phyloP scores from a whole-genome alignment of 345 rosid species.

The Aegle marmelos region DNA sequence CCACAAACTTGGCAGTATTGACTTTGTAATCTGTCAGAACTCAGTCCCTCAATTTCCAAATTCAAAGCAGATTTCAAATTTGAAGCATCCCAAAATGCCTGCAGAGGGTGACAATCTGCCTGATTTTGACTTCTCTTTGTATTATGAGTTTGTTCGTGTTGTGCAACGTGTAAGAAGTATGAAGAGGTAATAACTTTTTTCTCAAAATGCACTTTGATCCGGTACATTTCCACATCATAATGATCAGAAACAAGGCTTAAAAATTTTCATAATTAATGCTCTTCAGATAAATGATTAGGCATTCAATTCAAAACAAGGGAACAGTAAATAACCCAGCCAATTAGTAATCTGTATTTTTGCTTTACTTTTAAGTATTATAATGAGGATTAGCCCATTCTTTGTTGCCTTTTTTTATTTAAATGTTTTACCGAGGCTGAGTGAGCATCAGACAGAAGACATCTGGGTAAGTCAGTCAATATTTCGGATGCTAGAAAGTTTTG shows the following conservation, averaged over 20 bases:
- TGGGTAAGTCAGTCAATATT: neutral
- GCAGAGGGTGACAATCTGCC: constrained; percentile 15
- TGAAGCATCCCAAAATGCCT: constrained; percentile 15
- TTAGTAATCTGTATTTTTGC: neutral
- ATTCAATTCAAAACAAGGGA: neutral
- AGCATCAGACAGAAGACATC: neutral
- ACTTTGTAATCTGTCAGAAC: constrained; percentile 73
- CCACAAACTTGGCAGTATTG: constrained; percentile 58
- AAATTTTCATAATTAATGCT: neutral
- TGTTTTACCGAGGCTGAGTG: neutral
- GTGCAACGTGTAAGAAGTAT: constrained; percentile 55
- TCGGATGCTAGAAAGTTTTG: neutral
- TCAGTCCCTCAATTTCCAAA: constrained; percentile 35
- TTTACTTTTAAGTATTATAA: neutral
- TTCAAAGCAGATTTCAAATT: neutral
- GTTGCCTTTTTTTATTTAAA: neutral
- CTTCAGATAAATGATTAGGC: neutral
- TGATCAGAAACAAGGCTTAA: neutral
- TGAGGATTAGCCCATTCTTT: neutral
- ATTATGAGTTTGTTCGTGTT: constrained; percentile 74
- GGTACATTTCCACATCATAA: neutral
- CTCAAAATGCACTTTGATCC: neutral
- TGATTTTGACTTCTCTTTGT: constrained; percentile 56
- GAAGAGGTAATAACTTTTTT: constrained; percentile 20
- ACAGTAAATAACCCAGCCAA: no score